Conservation (phyloP, 345 rosid species). For the Mallotus nudiflorus region DNA sequence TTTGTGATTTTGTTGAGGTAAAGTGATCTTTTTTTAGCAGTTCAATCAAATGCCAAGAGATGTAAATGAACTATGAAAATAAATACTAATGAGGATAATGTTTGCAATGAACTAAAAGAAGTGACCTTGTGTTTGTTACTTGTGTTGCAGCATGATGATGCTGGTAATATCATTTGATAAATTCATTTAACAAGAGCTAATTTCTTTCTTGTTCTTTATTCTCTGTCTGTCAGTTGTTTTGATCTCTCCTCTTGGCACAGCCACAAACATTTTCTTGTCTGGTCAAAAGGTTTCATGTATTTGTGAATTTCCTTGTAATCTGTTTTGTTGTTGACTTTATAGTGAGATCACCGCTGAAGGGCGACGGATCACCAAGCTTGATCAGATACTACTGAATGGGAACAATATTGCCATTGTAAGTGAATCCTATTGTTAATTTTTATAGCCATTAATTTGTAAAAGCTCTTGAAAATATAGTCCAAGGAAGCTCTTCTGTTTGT, state of each 20-base stretch:
- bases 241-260: no score
- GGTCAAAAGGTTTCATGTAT: not conserved
- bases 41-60: constrained; percentile 3
- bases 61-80: not conserved
- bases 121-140: not conserved
- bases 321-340: constrained; percentile 16
- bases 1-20: not conserved
- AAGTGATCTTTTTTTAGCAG: not conserved
- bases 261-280: not conserved
- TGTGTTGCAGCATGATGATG: not conserved
- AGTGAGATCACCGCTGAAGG: constrained; percentile 96
- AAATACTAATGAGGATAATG: no score
- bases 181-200: not conserved
- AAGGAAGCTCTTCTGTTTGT: not conserved
- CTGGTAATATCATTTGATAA: not conserved
- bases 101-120: not conserved
- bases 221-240: not conserved
- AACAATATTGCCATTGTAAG: constrained; percentile 96
- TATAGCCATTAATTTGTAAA: not conserved
- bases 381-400: constrained; percentile 91
- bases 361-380: constrained; percentile 86
- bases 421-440: constrained; percentile 2
- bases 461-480: not conserved
- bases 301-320: constrained; percentile 12
- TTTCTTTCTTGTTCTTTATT: not conserved